phyloP scores from a whole-genome alignment of 1,139 yeast species.

The Maudiozyma humilis region DNA sequence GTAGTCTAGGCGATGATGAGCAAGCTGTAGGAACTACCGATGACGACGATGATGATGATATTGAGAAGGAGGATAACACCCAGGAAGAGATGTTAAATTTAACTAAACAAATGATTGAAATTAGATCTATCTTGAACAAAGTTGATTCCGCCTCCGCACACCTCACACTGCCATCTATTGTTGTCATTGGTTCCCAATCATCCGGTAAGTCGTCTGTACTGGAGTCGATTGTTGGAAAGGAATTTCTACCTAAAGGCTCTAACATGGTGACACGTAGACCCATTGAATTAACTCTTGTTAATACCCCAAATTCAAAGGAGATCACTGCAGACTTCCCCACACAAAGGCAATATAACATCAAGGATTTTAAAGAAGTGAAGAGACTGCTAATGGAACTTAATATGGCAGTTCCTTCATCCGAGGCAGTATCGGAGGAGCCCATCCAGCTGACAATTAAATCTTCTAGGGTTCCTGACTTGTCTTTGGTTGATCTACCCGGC shows the following conservation, averaged over 20 bases:
- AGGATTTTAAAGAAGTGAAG: constrained; percentile 84
- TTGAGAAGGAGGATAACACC: constrained; percentile 43
- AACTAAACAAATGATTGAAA: constrained; percentile 95
- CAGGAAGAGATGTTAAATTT: constrained; percentile 74
- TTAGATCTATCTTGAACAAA: constrained; percentile 65
- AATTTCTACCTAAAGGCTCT: constrained; percentile 86
- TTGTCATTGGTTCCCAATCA: constrained; percentile 94
- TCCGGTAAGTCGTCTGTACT: constrained; percentile 93
- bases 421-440: constrained; percentile 85
- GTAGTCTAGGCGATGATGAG: constrained; percentile 32
- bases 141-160: constrained; percentile 69
- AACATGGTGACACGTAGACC: constrained; percentile 97
- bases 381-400: constrained; percentile 77
- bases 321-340: constrained; percentile 94
- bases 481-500: constrained; percentile 93
- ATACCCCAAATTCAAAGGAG: constrained; percentile 69
- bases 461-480: constrained; percentile 86
- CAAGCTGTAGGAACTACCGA: constrained; percentile 17
- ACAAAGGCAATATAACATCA: constrained; percentile 66
- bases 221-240: constrained; percentile 91
- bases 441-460: constrained; percentile 85
- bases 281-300: constrained; percentile 82
- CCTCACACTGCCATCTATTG: constrained; percentile 83
- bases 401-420: constrained; percentile 80
- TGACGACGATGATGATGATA: constrained; percentile 34